Evolutionary conservation across 805 yeast genomes (phyloP).

Genomic region (Candida awuae): DNA sequence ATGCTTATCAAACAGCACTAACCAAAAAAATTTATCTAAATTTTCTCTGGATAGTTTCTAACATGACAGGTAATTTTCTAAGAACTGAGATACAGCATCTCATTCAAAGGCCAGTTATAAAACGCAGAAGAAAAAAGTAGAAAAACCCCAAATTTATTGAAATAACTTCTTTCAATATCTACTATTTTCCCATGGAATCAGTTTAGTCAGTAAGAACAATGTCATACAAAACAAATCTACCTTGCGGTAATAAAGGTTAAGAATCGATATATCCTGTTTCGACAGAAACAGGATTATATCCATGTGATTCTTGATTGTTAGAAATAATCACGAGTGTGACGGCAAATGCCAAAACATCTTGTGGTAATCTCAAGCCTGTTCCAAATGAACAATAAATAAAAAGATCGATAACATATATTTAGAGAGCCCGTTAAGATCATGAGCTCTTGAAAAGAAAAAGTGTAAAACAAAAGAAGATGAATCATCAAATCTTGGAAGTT

Average conservation of each 20-base stretch:
- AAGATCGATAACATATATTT: slow-evolving; percentile 8
- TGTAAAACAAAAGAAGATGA: slow-evolving; percentile 1
- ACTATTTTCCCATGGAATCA: slow-evolving; percentile 30
- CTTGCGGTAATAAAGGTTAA: slow-evolving; percentile 10
- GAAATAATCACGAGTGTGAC: slow-evolving; percentile 29
- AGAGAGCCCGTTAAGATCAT: slow-evolving; percentile 11
- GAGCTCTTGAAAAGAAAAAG: slow-evolving; percentile 8
- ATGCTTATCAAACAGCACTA: neutral
- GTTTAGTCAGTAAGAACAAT: slow-evolving; percentile 13
- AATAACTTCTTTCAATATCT: slow-evolving; percentile 9
- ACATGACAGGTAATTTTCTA: slow-evolving; percentile 15
- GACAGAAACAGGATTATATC: slow-evolving; percentile 19
- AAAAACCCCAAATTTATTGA: slow-evolving; percentile 9
- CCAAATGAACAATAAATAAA: slow-evolving; percentile 3
- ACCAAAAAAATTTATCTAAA: slow-evolving; percentile 5
- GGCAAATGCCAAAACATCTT: slow-evolving; percentile 13
- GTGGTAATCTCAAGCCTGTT: slow-evolving; percentile 29
- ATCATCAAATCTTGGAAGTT: neutral
- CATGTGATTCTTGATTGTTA: slow-evolving; percentile 19
- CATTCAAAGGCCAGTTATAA: slow-evolving; percentile 25
- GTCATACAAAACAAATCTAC: slow-evolving; percentile 6
- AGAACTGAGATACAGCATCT: slow-evolving; percentile 25
- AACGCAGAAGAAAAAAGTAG: slow-evolving; percentile 29
- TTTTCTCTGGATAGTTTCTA: slow-evolving; percentile 9
- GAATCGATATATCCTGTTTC: slow-evolving; percentile 10